These are phyloP conservation scores for Ziziphus jujuba DNA, from an alignment of 306 rosid species.

Conservation along the genomic window DNA sequence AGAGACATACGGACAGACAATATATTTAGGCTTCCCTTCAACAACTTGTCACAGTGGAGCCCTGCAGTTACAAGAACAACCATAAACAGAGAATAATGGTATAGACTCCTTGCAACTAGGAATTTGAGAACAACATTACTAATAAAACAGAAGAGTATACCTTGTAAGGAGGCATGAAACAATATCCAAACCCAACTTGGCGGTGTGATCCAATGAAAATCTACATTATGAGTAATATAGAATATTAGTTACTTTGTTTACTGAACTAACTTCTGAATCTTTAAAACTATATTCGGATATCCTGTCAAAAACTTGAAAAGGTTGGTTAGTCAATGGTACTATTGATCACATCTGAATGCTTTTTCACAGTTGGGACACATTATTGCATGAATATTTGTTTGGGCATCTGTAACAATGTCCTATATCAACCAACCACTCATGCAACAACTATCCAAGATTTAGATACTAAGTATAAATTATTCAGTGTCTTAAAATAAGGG, in stretches of 20 bases:
- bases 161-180: slow-evolving; percentile 76
- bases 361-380: no score
- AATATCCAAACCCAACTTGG: slow-evolving; percentile 69
- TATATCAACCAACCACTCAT: no score
- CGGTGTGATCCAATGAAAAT: slow-evolving; percentile 77
- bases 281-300: no score
- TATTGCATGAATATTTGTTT: no score
- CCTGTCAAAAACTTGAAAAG: no score
- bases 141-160: slow-evolving; percentile 2
- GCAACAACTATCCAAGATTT: no score
- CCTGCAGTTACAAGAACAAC: slow-evolving; percentile 39
- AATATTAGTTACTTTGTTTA: slow-evolving; percentile 1
- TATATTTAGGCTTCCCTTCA: slow-evolving; percentile 78
- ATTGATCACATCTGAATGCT: no score
- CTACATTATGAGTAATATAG: slow-evolving; percentile 37
- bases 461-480: no score
- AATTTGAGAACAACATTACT: neutral
- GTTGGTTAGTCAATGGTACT: no score
- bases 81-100: slow-evolving; percentile 5
- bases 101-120: neutral
- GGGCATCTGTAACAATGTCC: no score
- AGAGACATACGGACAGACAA: slow-evolving; percentile 81
- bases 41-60: slow-evolving; percentile 76
- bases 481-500: no score
- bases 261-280: no score